Base-by-base conservation (phyloP, 495 filamentous ascomycete species). In the Darksidea phi region DNA sequence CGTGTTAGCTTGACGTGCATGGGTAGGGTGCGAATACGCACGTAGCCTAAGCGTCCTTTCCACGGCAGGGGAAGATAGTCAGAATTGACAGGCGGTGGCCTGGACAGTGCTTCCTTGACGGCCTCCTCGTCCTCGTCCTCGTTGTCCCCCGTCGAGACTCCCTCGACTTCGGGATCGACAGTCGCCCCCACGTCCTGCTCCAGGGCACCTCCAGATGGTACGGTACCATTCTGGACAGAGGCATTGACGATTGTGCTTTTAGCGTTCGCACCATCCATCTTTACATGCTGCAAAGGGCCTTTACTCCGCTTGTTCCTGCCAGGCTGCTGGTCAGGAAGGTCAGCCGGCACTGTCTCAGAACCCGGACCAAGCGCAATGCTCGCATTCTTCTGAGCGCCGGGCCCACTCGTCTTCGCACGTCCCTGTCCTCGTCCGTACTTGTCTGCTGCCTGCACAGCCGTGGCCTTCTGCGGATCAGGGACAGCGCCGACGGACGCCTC, bases 21-120 rank as follows among this genome's bases (percentile, higher is more conserved):
- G 17, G 21, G 13, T 15, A 48, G 46, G 12, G 23, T 7, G 11
- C 11, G 20, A 64, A 45, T 50, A 77, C 85, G 78, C 70, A 94
- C 92, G 80, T 94, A 96, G 46, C 93, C 92, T 58, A 97, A 73
- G 37, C 93, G 80, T 1, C 93, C 94, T 77, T 91, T 94, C 93
- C 93, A 97, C 0, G 90, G 93, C 15, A 96, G 74, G 2, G 93
- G 94, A 15, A 97, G 78, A 69, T 90, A 91, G 65, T 82, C 83
- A 69, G 90, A 96, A 69, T 97, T 87, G 23, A 95, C 86, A 2
- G 91, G 84, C 23, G 90, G 90, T 10, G 87, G 77, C 28, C 91
- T 75, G 0, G 75, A 76, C 18, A 79, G 74, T 7, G 76, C 76
- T 52, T 82, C 77, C 11, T 78, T 71, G 28, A 75, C 57, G 11